Base-by-base conservation (phyloP, 192 early-diverging fungal species). In the Coemansia asiatica region DNA sequence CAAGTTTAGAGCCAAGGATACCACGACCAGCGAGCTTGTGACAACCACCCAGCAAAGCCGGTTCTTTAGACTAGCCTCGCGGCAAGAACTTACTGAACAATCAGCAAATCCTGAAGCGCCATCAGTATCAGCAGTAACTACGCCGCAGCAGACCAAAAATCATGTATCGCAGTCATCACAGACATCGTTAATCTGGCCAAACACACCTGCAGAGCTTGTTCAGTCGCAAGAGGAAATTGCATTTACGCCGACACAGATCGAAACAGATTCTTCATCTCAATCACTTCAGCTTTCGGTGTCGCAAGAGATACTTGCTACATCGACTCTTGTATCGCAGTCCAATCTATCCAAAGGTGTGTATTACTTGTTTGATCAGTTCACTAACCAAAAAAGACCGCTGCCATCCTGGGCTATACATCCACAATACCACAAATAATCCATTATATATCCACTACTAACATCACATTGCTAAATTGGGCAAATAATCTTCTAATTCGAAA, bases 11-110 rank as follows among this genome's bases (percentile, higher is more conserved):
- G 38, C 28, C 62, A 61, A 60, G 18, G 56, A 66, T 27, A 29
- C 60, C 2, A 36, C 23, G n/a, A 33, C 49, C 23, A 55, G 35
- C 29, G 40, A 33, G 46, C 31, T 64, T 5, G 64, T 70, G 19
- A 22, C 59, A 2, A 81, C 79, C 3, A 60, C 50, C 12, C 26
- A 66, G 22, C 60, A 63, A 6, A 81, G 79, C 56, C 27, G 64
- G 36, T 81, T 81, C 69, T 81, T 81, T 63, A 18, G 8, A 10
- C 40, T 3, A 3, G 16, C 8, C 40, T 10, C 40, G 40, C 40
- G 31, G 31, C 31, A 33, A 33, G 31, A 29, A 35, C 38, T 38
- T 22, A 12, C 31, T 29, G 31, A 35, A 18, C n/a, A 2, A 23
- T 8, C 26, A n/a, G 4, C 28, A 31, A 56, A 56, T 16, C 0